Percentiles rank a stretch among this genome's conserved stretches.
Evolutionary conservation across 108 stramenopile genomes (phyloP).

Genomic region (Nitzschia putrida): DNA sequence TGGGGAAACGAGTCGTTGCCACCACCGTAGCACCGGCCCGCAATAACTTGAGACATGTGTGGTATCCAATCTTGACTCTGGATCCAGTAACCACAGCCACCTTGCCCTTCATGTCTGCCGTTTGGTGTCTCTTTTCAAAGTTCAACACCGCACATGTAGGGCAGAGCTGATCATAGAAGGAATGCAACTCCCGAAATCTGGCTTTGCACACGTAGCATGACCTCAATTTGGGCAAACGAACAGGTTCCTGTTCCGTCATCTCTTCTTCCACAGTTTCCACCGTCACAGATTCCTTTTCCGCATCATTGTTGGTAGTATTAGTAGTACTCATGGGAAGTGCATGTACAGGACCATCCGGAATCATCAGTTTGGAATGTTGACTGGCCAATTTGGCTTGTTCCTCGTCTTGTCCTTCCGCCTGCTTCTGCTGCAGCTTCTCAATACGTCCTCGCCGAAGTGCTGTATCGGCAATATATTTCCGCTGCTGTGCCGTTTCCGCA

Average conservation of each 20-base stretch:
- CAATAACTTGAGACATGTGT: constrained; percentile 77
- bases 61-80: constrained; percentile 91
- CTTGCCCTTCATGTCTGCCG: constrained; percentile 48
- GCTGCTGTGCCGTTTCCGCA: constrained; percentile 61
- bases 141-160: constrained; percentile 82
- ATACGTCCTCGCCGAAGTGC: constrained; percentile 67
- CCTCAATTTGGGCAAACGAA: constrained; percentile 67
- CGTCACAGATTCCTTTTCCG: background rate
- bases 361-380: constrained; percentile 35
- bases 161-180: constrained; percentile 91
- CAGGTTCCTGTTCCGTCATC: constrained; percentile 3
- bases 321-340: constrained; percentile 26
- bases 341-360: constrained; percentile 80
- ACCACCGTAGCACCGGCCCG: constrained; percentile 75
- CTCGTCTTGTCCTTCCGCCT: constrained; percentile 61
- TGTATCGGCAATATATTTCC: constrained; percentile 73
- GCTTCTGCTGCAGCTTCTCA: constrained; percentile 59
- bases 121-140: constrained; percentile 78
- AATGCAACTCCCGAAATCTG: constrained; percentile 77
- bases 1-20: constrained; percentile 88
- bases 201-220: constrained; percentile 90
- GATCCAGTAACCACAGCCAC: constrained; percentile 86
- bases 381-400: constrained; percentile 47
- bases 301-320: constrained; percentile 18
- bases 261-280: constrained; percentile 8